Evolutionary conservation across 78 protist genomes (phyloP), one percentile per base, ranked within the genome.

Genomic region (Mantamonas sphyraenae): DNA sequence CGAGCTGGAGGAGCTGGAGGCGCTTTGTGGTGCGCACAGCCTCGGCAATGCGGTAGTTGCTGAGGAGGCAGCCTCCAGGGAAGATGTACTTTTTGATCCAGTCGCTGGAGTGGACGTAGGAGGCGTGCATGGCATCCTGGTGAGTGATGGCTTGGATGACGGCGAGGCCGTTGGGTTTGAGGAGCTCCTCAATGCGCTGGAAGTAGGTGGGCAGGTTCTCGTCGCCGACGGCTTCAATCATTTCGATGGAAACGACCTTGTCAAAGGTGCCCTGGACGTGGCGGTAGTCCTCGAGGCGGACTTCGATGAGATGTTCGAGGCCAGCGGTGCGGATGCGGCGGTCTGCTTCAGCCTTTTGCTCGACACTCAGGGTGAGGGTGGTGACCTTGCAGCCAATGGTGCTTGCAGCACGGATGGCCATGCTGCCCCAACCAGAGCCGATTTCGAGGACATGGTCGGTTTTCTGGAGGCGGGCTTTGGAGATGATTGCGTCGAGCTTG

Each of bases 221-320:
- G 37, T 63, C 65, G 19, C 78, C 78, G 26, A 73, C 78, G n/a
- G 78, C 78, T 45, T 73, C 78, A 30, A 73, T 30, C 78, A 73
- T 73, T 63, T 73, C 78, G 42, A 73, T 63, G 9, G 71, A 63
- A 4, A 70, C 67, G 40, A 70, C 51, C 53, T 28, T 28, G 75
- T 70, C 75, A 30, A 58, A 70, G 8, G 0, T 0, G 30, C 61
- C 2, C 50, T 45, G 40, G 20, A n/a, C 56, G 28, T 53, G 4
- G 26, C 76, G 35, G 76, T 71, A 71, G 60, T 71, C 76, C 53
- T n/a, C 19, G 20, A 71, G 31, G 40, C 20, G 5, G 68, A 71
- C 19, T 19, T 7, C 34, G 31, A 71, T 28, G 40, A 7, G 1
- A 57, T 35, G 34, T 38, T 30, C 58, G 10, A 71, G 31, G 30